phyloP scores from a whole-genome alignment of 2,329 filamentous ascomycete genomes.

The Verticillium longisporum region DNA sequence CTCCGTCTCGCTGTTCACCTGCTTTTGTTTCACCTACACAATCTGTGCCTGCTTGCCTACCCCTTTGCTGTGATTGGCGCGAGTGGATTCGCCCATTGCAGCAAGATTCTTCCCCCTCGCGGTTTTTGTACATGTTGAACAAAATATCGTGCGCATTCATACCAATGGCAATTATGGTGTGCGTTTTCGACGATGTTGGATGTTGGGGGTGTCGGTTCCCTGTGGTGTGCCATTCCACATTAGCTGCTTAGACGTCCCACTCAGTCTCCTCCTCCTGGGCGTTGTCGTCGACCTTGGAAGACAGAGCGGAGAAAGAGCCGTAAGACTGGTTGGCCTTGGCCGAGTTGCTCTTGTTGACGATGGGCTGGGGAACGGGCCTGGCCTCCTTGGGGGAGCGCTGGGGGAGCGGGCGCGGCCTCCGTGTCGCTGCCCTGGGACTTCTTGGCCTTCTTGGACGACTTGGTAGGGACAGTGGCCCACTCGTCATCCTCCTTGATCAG shows the following conservation, averaged over 20 bases:
- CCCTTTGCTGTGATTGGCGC: not conserved
- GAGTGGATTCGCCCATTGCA: not conserved
- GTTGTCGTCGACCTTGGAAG: slow-evolving; percentile 30
- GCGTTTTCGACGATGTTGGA: not conserved
- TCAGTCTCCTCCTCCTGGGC: slow-evolving; percentile 38
- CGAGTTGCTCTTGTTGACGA: slow-evolving; percentile 21
- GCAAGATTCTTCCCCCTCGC: not conserved
- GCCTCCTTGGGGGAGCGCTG: slow-evolving; percentile 12
- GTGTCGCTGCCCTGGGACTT: slow-evolving; percentile 32
- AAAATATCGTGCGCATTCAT: not conserved
- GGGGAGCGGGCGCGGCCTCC: slow-evolving; percentile 21
- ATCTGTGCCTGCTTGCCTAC: no score
- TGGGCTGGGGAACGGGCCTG: slow-evolving; percentile 19
- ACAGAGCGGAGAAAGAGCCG: slow-evolving; percentile 43
- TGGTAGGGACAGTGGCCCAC: slow-evolving; percentile 53
- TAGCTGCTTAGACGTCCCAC: slow-evolving; percentile 40
- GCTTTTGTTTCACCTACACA: not conserved
- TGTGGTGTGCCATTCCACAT: not conserved
- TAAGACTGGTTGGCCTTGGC: slow-evolving; percentile 19
- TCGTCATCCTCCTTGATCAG: slow-evolving; percentile 45
- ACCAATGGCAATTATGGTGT: not conserved
- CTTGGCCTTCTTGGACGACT: slow-evolving; percentile 34
- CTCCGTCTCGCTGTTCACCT: not conserved
- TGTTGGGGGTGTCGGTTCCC: not conserved
- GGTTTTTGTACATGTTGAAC: not conserved